phyloP scores from a whole-genome alignment of 2,329 filamentous ascomycete genomes.

The Eutypella sp. region DNA sequence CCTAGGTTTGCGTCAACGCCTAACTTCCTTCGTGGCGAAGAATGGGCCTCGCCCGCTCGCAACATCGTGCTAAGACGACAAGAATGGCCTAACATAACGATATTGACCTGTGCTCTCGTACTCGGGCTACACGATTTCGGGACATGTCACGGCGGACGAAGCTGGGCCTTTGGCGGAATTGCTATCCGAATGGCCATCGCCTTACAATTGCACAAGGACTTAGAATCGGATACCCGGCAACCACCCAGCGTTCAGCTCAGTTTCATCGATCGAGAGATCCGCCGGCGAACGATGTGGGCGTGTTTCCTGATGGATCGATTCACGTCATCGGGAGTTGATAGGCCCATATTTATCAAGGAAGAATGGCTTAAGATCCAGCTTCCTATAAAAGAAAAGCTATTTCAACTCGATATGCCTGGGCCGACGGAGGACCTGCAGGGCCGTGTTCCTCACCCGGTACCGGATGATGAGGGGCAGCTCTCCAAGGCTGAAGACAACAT shows the following conservation, averaged over 20 bases:
- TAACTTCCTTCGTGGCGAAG: slow-evolving; percentile 82
- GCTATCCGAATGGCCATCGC: slow-evolving; percentile 97
- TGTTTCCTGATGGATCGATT: slow-evolving; percentile 97
- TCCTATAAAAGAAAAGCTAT: slow-evolving; percentile 84
- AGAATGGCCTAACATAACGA: slow-evolving; percentile 94
- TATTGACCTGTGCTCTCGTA: slow-evolving; percentile 83
- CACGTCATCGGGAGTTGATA: slow-evolving; percentile 90
- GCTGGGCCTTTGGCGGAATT: slow-evolving; percentile 93
- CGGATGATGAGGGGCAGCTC: slow-evolving; percentile 58
- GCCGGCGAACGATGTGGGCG: slow-evolving; percentile 94
- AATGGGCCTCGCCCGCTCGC: slow-evolving; percentile 83
- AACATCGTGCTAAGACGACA: slow-evolving; percentile 84
- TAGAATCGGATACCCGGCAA: slow-evolving; percentile 72
- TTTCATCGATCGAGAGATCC: slow-evolving; percentile 89
- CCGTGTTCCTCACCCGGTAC: slow-evolving; percentile 56
- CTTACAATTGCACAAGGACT: slow-evolving; percentile 84
- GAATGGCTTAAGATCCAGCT: slow-evolving; percentile 85
- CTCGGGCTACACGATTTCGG: slow-evolving; percentile 93
- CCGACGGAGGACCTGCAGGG: slow-evolving; percentile 80
- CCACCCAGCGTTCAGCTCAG: slow-evolving; percentile 64
- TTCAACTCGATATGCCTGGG: slow-evolving; percentile 85
- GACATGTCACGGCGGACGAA: slow-evolving; percentile 90
- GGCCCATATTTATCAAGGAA: slow-evolving; percentile 86
- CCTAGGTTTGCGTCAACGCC: slow-evolving; percentile 71
- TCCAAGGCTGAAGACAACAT: slow-evolving; percentile 74